These are phyloP conservation scores for Aristolochia fimbriata DNA, from an alignment of 164 flowering plant genomes.

Conservation along the genomic window DNA sequence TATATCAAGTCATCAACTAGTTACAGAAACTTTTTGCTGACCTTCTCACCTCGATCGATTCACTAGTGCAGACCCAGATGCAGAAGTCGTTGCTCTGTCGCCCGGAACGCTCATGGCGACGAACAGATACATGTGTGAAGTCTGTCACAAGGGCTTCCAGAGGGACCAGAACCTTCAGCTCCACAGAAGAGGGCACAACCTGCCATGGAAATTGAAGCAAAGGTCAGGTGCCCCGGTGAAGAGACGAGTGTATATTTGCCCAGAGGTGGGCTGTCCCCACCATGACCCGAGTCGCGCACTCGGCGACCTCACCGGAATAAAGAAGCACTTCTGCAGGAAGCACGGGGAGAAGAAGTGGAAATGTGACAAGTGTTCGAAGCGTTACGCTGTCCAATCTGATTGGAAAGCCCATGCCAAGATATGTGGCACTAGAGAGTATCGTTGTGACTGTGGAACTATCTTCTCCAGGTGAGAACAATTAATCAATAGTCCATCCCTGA, in stretches of 20 bases:
- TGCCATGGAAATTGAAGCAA: constrained; percentile 96
- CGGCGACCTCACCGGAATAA: constrained; percentile 88
- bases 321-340: constrained; percentile 84
- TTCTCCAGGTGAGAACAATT: constrained; percentile 54
- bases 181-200: constrained; percentile 85
- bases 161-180: constrained; percentile 93
- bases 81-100: constrained; percentile 81
- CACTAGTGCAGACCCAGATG: constrained; percentile 75
- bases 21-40: too few species aligned
- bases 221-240: constrained; percentile 40
- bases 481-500: too few species aligned
- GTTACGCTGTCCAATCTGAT: constrained; percentile 87
- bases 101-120: constrained; percentile 93
- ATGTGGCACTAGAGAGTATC: constrained; percentile 86
- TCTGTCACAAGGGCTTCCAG: constrained; percentile 89
- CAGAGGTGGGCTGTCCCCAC: constrained; percentile 75
- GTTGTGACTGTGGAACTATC: constrained; percentile 84
- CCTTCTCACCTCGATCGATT: too few species aligned
- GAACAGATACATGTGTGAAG: constrained; percentile 89
- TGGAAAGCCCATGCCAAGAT: constrained; percentile 92
- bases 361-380: constrained; percentile 85
- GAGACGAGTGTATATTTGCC: constrained; percentile 86
- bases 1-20: too few species aligned
- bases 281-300: constrained; percentile 89
- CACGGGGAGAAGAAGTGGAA: constrained; percentile 99